Conservation (phyloP, 2,329 filamentous ascomycete genomes). For the Zasmidium citrigriseum region DNA sequence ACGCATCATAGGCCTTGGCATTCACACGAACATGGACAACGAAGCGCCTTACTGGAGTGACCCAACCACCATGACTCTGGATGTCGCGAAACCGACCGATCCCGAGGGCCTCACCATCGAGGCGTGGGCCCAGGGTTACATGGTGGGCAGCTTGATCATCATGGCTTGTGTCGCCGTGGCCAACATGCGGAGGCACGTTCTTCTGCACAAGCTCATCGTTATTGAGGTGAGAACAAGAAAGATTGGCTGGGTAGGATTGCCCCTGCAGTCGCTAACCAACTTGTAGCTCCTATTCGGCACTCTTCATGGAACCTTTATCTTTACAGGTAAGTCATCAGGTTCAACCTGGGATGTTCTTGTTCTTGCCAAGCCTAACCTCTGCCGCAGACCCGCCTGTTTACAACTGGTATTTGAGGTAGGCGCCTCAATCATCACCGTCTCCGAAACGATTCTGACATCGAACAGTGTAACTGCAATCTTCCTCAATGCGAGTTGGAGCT, state of each 20-base stretch:
- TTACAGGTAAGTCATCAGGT: constrained; percentile 41
- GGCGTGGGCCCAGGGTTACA: constrained; percentile 36
- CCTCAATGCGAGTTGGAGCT: constrained; percentile 59
- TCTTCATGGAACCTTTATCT: constrained; percentile 60
- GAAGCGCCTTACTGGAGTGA: neutral
- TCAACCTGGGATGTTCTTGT: constrained; percentile 5
- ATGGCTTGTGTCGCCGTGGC: constrained; percentile 51
- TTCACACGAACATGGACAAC: neutral
- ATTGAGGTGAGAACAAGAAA: constrained; percentile 41
- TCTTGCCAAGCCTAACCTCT: constrained; percentile 8
- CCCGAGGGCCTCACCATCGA: constrained; percentile 29
- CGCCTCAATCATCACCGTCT: neutral
- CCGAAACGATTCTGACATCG: neutral
- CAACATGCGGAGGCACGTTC: constrained; percentile 50
- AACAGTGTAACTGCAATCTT: constrained; percentile 58
- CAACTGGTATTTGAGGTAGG: constrained; percentile 59
- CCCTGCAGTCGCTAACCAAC: neutral
- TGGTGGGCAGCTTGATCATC: constrained; percentile 45
- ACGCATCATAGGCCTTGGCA: neutral
- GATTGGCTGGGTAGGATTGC: neutral
- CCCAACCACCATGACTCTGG: constrained; percentile 22
- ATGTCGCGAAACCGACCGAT: constrained; percentile 30
- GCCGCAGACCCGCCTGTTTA: constrained; percentile 50
- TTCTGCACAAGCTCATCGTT: constrained; percentile 54
- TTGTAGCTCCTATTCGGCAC: constrained; percentile 38